Conservation (phyloP, 1,139 yeast species). For the Candida buenavistaensis region DNA sequence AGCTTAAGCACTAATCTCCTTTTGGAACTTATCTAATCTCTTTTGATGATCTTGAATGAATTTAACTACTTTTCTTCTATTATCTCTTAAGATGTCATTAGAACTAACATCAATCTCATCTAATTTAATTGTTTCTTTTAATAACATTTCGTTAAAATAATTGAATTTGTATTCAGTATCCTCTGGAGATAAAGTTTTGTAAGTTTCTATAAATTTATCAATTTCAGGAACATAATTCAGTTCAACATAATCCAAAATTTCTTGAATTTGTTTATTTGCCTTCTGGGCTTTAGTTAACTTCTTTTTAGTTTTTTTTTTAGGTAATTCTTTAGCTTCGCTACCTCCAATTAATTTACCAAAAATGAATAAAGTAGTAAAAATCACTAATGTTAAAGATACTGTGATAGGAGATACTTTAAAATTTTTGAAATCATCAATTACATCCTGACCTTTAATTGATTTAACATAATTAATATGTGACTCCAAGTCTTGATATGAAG, state of each 20-base stretch:
- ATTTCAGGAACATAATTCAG: constrained; percentile 44
- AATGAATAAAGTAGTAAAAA: constrained; percentile 28
- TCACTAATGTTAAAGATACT: constrained; percentile 32
- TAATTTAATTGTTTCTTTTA: constrained; percentile 63
- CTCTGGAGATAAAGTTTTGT: constrained; percentile 32
- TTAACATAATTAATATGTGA: constrained; percentile 12
- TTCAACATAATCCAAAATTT: constrained; percentile 43
- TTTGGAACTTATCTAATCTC: constrained; percentile 55
- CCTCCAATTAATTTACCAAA: constrained; percentile 18
- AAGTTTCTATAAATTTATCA: constrained; percentile 39
- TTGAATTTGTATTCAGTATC: constrained; percentile 52
- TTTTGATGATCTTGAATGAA: constrained; percentile 60
- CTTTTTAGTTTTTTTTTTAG: constrained; percentile 30
- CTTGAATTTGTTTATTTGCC: constrained; percentile 43
- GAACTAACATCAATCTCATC: constrained; percentile 62
- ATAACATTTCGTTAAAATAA: constrained; percentile 63
- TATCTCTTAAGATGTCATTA: constrained; percentile 51
- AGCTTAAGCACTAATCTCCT: constrained; percentile 25
- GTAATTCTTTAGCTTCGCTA: constrained; percentile 8
- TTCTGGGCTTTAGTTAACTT: constrained; percentile 44
- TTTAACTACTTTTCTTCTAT: constrained; percentile 60
- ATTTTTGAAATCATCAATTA: constrained; percentile 30
- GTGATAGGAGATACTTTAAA: constrained; percentile 37
- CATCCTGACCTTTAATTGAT: constrained; percentile 20
- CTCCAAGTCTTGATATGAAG: constrained; percentile 10